Conservation (phyloP, 2,329 filamentous ascomycete genomes). For the Sporothrix variecibatus region DNA sequence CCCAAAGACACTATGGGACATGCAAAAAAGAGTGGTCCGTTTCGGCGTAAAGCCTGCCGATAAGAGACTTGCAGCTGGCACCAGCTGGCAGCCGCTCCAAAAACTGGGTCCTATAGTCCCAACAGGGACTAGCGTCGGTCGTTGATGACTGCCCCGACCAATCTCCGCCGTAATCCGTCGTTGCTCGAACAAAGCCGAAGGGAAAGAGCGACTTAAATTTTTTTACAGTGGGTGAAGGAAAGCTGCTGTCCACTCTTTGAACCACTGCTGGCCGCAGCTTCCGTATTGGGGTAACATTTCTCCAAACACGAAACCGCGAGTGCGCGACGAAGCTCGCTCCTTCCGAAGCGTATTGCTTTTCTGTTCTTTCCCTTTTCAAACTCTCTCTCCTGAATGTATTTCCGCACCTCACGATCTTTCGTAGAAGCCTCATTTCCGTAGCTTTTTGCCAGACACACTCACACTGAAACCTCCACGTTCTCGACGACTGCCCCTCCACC, state of each 20-base stretch:
- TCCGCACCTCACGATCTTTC: not conserved
- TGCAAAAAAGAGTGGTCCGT: not conserved
- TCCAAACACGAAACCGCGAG: slow-evolving; percentile 16
- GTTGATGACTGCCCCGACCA: slow-evolving; percentile 24
- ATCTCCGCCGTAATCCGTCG: slow-evolving; percentile 32
- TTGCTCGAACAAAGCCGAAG: slow-evolving; percentile 20
- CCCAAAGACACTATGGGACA: not conserved
- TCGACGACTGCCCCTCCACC: slow-evolving; percentile 6
- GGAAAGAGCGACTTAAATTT: slow-evolving; percentile 14
- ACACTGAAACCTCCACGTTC: not conserved
- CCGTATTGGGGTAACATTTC: slow-evolving; percentile 15
- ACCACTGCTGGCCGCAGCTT: slow-evolving; percentile 19
- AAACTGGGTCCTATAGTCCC: not conserved
- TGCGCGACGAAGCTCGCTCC: slow-evolving; percentile 14
- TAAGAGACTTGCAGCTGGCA: slow-evolving; percentile 16
- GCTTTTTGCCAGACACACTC: not conserved
- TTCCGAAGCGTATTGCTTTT: not conserved
- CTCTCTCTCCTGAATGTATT: not conserved
- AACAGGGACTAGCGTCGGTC: slow-evolving; percentile 27
- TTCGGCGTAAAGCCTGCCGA: slow-evolving; percentile 25
- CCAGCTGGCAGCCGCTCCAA: not conserved
- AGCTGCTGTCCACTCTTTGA: too few species aligned
- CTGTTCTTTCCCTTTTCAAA: not conserved
- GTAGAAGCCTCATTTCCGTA: not conserved
- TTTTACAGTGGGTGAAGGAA: not conserved